Evolutionary conservation across 306 rosid species (phyloP), one percentile per base, ranked within the genome.

Genomic region (Arachis stenosperma): DNA sequence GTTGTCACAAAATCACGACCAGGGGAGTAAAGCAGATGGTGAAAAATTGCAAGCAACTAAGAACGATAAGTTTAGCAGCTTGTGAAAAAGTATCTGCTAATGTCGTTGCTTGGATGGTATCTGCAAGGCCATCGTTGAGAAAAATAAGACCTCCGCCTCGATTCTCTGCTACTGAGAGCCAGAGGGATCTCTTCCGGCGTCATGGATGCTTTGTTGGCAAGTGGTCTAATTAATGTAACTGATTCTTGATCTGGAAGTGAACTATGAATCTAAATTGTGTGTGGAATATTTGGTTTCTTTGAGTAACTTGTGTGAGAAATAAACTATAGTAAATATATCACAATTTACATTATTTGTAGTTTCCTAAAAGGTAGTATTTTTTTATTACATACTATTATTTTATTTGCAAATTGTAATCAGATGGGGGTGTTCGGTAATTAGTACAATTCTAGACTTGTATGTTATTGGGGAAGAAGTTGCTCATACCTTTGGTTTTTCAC

Each of bases 71-170:
- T 77, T 82, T 89, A 83, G 48, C 6, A 72, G 22, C 22, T 9
- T 88, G 97, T 71, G 4, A 60, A 27, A 59, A 63, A 15, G 81
- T 89, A 60, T 52, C 10, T 50, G 27, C 60, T 64, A 70, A 65
- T 68, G 43, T 84, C 51, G 70, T 91, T 78, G 56, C 90, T 56
- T 81, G 87, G 92, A 83, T 91, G 91, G 93, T 89, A 22, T 71
- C 81, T 75, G 71, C 86, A 8, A 84, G 91, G 81, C 82, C 87
- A 8, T 81, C 92, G 0, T 81, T 91, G 75, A 81, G 83, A 56
- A 82, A 53, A 75, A 84, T 89, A 59, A 37, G 75, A 8, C 79
- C 82, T 33, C 91, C 92, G 0, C 58, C 69, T 4, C 36, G 63
- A 65, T 72, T 66, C 61, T n/a, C 44, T 79, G 68, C 39, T 0